Evolutionary conservation across 2,329 filamentous ascomycete genomes (phyloP).

Genomic region (Phaeosphaeria sp.): DNA sequence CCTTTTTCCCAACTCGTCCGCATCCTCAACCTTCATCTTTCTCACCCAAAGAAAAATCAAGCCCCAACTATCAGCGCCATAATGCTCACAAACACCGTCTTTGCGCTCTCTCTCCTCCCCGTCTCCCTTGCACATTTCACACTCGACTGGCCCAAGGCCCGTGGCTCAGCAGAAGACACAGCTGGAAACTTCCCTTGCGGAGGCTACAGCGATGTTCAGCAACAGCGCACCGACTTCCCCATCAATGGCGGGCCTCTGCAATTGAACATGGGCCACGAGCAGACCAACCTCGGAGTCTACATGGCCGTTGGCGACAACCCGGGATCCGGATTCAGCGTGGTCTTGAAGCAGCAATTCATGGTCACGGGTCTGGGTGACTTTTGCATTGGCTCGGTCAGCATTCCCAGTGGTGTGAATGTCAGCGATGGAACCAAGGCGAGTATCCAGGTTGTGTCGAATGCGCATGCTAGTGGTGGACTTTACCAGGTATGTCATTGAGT

Average conservation of each 20-base stretch:
- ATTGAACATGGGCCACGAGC: conserved; percentile 60
- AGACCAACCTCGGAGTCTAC: conserved; percentile 61
- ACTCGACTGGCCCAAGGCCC: conserved; percentile 59
- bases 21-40: not conserved
- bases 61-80: conserved; percentile 14
- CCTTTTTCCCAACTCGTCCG: not conserved
- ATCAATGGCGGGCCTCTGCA: conserved; percentile 59
- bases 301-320: conserved; percentile 61
- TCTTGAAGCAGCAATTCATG: conserved; percentile 67
- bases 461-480: conserved; percentile 64
- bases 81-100: conserved; percentile 44
- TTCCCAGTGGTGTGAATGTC: conserved; percentile 61
- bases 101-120: conserved; percentile 52
- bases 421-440: conserved; percentile 69
- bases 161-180: conserved; percentile 58
- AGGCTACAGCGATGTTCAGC: conserved; percentile 53
- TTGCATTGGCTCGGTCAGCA: conserved; percentile 66
- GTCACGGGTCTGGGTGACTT: conserved; percentile 68
- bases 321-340: conserved; percentile 71
- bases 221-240: conserved; percentile 58
- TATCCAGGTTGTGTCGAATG: conserved; percentile 73
- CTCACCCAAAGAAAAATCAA: not conserved
- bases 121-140: conserved; percentile 63
- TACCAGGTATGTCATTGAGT: conserved; percentile 68
- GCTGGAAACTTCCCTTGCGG: conserved; percentile 60